phyloP scores from a whole-genome alignment of 192 early-diverging fungal species.

The Rhizophlyctis rosea region DNA sequence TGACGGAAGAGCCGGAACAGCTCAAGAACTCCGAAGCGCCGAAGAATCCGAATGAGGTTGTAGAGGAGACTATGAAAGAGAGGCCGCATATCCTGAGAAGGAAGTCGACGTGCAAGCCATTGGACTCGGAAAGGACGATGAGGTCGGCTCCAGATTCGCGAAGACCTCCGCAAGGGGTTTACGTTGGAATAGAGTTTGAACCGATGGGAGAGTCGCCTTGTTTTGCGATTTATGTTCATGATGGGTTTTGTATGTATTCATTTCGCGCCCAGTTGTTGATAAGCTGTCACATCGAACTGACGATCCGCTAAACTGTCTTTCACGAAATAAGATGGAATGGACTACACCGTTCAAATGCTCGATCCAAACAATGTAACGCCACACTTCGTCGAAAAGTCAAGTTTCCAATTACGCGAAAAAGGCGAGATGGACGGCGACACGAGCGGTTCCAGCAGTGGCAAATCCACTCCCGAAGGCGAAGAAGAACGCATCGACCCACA shows the following conservation, averaged over 20 bases:
- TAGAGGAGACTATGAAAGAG: too few relatives aligned
- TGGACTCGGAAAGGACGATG: background rate
- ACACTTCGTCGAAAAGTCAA: background rate
- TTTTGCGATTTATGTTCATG: constrained; percentile 64
- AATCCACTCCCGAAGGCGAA: background rate
- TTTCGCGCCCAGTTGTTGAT: background rate
- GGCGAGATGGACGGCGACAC: background rate
- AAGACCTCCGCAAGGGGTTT: constrained; percentile 40
- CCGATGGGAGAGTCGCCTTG: constrained; percentile 19
- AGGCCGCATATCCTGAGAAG: too few relatives aligned
- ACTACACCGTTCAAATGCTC: constrained; percentile 30
- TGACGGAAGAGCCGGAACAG: too few relatives aligned
- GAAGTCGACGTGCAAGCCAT: too few relatives aligned
- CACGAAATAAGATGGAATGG: constrained; percentile 33
- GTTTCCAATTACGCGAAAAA: background rate
- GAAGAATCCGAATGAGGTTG: too few relatives aligned
- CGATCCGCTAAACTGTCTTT: background rate
- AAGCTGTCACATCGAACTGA: too few relatives aligned
- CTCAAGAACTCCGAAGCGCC: too few relatives aligned
- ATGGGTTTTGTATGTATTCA: constrained; percentile 52
- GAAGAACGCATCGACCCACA: background rate
- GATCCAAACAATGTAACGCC: background rate
- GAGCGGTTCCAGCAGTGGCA: background rate
- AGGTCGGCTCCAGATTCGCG: background rate
- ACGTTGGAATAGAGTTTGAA: constrained; percentile 55